Conservation (phyloP, 352 stramenopile genomes). For the Thalassiosira hispida region DNA sequence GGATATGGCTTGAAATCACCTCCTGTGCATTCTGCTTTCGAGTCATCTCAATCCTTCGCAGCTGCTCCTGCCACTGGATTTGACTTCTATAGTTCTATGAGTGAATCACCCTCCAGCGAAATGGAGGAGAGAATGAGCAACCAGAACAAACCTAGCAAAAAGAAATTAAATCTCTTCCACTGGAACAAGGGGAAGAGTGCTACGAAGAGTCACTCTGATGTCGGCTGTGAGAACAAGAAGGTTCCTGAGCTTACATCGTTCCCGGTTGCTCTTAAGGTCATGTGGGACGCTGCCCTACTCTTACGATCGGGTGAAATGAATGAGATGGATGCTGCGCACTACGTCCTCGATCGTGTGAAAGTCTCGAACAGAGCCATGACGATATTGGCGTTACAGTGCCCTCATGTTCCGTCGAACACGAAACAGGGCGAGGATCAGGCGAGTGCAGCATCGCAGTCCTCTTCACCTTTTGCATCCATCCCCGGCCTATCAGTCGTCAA, state of each 20-base stretch:
- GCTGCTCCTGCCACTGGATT: conserved; percentile 7
- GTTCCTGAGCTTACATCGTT: conserved; percentile 19
- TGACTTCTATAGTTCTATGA: conserved; percentile 2
- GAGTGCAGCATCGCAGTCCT: background rate
- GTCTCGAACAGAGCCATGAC: conserved; percentile 50
- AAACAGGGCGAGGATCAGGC: conserved; percentile 4
- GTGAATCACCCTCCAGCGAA: conserved; percentile 2
- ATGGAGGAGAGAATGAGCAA: conserved; percentile 3
- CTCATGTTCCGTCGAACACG: conserved; percentile 43
- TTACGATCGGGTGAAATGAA: conserved; percentile 53
- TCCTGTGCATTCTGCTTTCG: background rate
- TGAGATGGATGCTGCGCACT: conserved; percentile 57
- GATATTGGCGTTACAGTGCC: conserved; percentile 46
- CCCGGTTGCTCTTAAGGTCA: conserved; percentile 37
- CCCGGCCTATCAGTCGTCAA: conserved; percentile 4
- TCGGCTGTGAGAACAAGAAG: conserved; percentile 15
- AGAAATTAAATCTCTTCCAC: conserved; percentile 44
- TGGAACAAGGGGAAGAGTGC: conserved; percentile 22
- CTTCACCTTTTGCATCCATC: conserved; percentile 14
- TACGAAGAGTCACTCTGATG: conserved; percentile 4
- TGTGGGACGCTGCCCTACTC: conserved; percentile 38
- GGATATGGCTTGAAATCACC: conserved; percentile 1
- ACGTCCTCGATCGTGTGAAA: conserved; percentile 48
- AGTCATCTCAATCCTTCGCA: conserved; percentile 6
- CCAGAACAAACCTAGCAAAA: conserved; percentile 29